Evolutionary conservation across 2,329 filamentous ascomycete genomes (phyloP).

Genomic region (Colletotrichum falcatum): DNA sequence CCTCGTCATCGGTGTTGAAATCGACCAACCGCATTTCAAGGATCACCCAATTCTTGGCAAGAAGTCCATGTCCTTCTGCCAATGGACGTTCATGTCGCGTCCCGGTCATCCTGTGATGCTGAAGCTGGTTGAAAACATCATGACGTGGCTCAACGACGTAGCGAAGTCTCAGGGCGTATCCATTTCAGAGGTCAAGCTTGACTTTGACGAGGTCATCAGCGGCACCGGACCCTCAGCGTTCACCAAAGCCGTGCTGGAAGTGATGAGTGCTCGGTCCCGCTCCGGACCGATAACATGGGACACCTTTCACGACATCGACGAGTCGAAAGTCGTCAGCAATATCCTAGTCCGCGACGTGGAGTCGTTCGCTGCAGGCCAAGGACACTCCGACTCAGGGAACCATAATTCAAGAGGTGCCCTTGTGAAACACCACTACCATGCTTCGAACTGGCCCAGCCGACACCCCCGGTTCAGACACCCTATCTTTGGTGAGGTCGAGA

Average conservation of each 20-base stretch:
- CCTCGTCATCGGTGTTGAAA: conserved; percentile 77
- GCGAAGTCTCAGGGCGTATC: conserved; percentile 68
- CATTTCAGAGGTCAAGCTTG: conserved; percentile 71
- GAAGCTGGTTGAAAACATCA: conserved; percentile 74
- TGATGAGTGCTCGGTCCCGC: conserved; percentile 63
- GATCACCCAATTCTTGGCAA: conserved; percentile 74
- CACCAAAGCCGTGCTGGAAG: conserved; percentile 71
- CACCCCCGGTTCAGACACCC: conserved; percentile 77
- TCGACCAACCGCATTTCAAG: conserved; percentile 74
- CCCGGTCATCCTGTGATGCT: conserved; percentile 76
- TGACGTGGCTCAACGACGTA: conserved; percentile 72
- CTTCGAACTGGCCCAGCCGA: conserved; percentile 75
- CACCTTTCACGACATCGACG: conserved; percentile 72
- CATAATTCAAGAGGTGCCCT: conserved; percentile 74
- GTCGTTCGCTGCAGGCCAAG: conserved; percentile 79
- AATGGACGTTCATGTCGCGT: conserved; percentile 81
- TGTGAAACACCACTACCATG: conserved; percentile 81
- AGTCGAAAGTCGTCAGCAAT: conserved; percentile 73
- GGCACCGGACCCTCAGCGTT: conserved; percentile 81
- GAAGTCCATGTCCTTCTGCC: conserved; percentile 78
- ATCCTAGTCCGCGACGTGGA: conserved; percentile 77
- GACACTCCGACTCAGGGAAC: conserved; percentile 78
- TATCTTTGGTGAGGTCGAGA: conserved; percentile 76
- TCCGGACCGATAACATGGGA: conserved; percentile 66
- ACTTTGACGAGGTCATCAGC: conserved; percentile 79